A percentile compares a stretch with the other conserved stretches of the same genome.
These are phyloP conservation scores for Ophiostoma sp. DNA, from an alignment of 2,329 filamentous ascomycete species.

Conservation along the genomic window DNA sequence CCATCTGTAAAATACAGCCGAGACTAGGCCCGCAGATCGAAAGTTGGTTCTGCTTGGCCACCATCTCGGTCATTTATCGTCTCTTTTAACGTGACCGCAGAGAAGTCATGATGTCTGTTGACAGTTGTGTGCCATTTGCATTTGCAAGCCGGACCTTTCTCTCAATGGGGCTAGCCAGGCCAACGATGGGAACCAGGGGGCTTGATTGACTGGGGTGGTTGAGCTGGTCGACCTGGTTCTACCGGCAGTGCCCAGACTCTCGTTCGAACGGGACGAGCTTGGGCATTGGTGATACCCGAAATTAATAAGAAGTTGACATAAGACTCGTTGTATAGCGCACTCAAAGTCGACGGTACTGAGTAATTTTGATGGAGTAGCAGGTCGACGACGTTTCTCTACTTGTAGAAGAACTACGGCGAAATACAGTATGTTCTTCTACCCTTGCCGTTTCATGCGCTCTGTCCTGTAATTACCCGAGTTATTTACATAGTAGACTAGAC, in stretches of 20 bases:
- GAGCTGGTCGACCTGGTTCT: not conserved
- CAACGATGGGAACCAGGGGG: not conserved
- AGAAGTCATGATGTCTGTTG: not conserved
- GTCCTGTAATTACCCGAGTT: not conserved
- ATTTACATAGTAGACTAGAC: not conserved
- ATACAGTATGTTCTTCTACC: not conserved
- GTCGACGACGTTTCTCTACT: too few relatives aligned
- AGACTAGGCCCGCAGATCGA: not conserved
- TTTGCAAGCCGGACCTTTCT: not conserved
- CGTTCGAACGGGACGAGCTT: slow-evolving; percentile 2
- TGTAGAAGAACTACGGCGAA: not conserved
- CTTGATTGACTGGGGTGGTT: not conserved
- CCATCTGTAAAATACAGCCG: not conserved
- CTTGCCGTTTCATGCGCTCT: not conserved
- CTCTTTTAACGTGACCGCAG: not conserved
- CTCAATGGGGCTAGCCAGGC: slow-evolving; percentile 1
- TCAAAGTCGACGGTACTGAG: too few relatives aligned
- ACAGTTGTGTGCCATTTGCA: not conserved
- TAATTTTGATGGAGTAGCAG: too few relatives aligned
- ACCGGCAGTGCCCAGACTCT: not conserved
- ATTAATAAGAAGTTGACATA: not conserved
- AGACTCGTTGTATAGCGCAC: not conserved
- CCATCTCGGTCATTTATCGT: not conserved
- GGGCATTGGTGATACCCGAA: not conserved
- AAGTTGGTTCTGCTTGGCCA: not conserved